A percentile compares a stretch with the other conserved stretches of the same genome.
Evolutionary conservation across 352 stramenopile species (phyloP).

Genomic region (Saprolegnia diclina): DNA sequence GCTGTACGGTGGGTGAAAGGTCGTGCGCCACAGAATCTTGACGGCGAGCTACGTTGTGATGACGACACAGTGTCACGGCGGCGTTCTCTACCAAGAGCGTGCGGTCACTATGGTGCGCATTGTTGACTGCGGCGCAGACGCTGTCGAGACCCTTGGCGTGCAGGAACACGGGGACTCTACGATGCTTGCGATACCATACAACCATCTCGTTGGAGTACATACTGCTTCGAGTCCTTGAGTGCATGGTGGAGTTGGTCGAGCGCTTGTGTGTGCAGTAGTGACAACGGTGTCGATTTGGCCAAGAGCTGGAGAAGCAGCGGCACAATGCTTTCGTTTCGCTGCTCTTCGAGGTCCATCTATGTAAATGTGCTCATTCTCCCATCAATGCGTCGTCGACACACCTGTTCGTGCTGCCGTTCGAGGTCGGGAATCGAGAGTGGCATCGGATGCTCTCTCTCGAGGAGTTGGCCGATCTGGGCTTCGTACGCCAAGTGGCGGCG

Average conservation of each 20-base stretch:
- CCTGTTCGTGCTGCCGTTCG: background rate
- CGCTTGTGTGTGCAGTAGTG: constrained; percentile 1
- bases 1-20: background rate
- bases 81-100: background rate
- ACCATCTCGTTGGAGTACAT: background rate
- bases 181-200: background rate
- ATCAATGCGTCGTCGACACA: background rate
- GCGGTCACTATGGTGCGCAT: background rate
- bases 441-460: background rate
- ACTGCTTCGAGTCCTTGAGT: constrained; percentile 21
- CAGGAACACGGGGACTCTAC: constrained; percentile 14
- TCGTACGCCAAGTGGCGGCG: constrained; percentile 17
- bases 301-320: constrained; percentile 1
- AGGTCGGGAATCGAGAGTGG: background rate
- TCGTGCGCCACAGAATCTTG: background rate
- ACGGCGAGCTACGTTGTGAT: background rate
- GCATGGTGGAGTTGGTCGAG: constrained; percentile 7
- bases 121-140: background rate
- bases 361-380: background rate
- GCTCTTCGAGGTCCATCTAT: background rate
- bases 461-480: constrained; percentile 2
- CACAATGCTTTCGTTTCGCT: background rate
- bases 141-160: background rate
- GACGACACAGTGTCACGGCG: background rate
- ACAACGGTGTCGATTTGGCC: background rate